Conservation (phyloP, 805 yeast species). For the Ogataea pini region DNA sequence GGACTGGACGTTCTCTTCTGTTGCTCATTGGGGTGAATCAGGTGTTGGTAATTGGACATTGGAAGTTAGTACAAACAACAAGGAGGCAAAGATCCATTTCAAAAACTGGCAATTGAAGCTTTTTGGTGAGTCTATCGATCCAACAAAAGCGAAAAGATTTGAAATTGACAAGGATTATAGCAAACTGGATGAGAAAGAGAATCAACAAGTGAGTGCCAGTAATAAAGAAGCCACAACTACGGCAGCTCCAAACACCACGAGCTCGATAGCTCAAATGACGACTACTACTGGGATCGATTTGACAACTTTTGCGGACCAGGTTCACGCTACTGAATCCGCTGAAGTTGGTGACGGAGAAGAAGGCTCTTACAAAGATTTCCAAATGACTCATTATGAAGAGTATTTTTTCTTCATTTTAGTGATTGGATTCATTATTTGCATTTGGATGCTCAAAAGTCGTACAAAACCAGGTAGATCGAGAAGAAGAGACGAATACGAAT, state of each 20-base stretch:
- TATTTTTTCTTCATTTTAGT: slow-evolving; percentile 61
- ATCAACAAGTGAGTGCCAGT: slow-evolving; percentile 11
- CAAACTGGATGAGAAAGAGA: slow-evolving; percentile 33
- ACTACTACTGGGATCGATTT: background rate
- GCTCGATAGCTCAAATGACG: background rate
- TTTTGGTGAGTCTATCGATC: slow-evolving; percentile 79
- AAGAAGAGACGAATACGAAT: slow-evolving; percentile 71
- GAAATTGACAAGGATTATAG: slow-evolving; percentile 51
- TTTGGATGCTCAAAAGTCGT: slow-evolving; percentile 42
- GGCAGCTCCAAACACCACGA: background rate
- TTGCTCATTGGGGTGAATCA: slow-evolving; percentile 95
- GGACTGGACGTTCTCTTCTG: slow-evolving; percentile 93
- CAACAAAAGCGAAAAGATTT: slow-evolving; percentile 57
- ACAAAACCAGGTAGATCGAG: slow-evolving; percentile 44
- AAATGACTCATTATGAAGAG: slow-evolving; percentile 51
- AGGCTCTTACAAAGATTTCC: slow-evolving; percentile 18
- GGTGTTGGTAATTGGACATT: slow-evolving; percentile 84
- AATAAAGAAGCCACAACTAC: slow-evolving; percentile 4
- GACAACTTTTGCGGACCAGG: background rate
- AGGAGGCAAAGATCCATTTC: slow-evolving; percentile 43
- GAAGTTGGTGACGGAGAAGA: slow-evolving; percentile 24
- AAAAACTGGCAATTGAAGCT: slow-evolving; percentile 74
- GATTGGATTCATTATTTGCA: slow-evolving; percentile 53
- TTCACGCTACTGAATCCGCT: slow-evolving; percentile 10
- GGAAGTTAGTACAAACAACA: slow-evolving; percentile 52